phyloP scores from a whole-genome alignment of 495 filamentous ascomycete genomes.

The Annulohypoxylon nitens region DNA sequence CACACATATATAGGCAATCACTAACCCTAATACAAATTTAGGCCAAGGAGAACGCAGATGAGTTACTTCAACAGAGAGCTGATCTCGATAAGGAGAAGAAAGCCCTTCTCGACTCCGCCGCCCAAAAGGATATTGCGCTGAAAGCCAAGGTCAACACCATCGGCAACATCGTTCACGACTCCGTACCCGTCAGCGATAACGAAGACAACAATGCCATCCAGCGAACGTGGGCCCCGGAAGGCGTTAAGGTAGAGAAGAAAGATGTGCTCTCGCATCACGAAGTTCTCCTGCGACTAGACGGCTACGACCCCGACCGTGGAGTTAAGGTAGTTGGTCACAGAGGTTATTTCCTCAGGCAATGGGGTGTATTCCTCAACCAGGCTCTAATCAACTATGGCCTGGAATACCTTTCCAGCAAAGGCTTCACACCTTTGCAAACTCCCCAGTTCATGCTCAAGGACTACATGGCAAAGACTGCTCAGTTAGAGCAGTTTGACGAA shows the following conservation, averaged over 20 bases:
- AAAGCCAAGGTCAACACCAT: slow-evolving; percentile 84
- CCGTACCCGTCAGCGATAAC: slow-evolving; percentile 89
- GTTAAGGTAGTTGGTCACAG: slow-evolving; percentile 96
- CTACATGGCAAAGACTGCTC: slow-evolving; percentile 98
- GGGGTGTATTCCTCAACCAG: slow-evolving; percentile 93
- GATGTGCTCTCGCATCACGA: slow-evolving; percentile 92
- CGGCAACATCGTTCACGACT: slow-evolving; percentile 94
- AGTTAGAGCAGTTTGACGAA: slow-evolving; percentile 97
- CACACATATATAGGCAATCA: background rate
- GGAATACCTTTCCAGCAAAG: slow-evolving; percentile 82
- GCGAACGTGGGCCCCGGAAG: slow-evolving; percentile 83
- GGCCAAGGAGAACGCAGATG: slow-evolving; percentile 87
- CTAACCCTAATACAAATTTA: slow-evolving; percentile 48
- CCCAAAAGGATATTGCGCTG: slow-evolving; percentile 78
- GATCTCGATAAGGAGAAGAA: slow-evolving; percentile 84
- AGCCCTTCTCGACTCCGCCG: slow-evolving; percentile 76
- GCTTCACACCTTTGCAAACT: slow-evolving; percentile 88
- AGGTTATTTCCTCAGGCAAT: slow-evolving; percentile 90
- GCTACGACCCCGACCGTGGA: slow-evolving; percentile 93
- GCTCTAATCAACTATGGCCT: slow-evolving; percentile 94
- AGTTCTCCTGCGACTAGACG: slow-evolving; percentile 86
- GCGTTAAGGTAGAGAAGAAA: slow-evolving; percentile 73
- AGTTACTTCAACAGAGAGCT: slow-evolving; percentile 79
- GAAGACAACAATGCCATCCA: slow-evolving; percentile 89
- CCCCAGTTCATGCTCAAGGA: slow-evolving; percentile 97